phyloP scores from a whole-genome alignment of 164 flowering plant species.

The Vitis rupestris region DNA sequence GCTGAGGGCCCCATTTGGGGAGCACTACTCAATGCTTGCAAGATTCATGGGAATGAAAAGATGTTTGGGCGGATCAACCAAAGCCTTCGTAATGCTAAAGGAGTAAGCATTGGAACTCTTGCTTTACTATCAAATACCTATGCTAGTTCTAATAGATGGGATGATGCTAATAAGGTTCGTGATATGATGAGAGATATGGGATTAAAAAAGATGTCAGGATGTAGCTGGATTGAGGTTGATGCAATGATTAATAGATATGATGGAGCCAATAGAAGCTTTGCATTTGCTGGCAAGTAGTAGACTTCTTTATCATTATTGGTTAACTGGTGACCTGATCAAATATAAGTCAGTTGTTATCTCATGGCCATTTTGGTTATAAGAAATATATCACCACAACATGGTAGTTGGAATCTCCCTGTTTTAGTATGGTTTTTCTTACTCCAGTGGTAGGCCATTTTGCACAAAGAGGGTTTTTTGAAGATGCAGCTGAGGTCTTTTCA shows the following conservation, averaged over 20 bases:
- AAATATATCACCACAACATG: too few species aligned
- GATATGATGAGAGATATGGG: conserved; percentile 19
- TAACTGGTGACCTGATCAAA: too few species aligned
- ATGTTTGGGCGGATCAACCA: conserved; percentile 14
- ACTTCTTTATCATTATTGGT: not conserved
- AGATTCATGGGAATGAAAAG: conserved; percentile 25
- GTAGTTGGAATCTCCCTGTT: too few species aligned
- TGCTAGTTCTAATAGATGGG: conserved; percentile 23
- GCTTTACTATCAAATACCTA: conserved; percentile 27
- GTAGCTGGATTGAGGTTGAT: conserved; percentile 23
- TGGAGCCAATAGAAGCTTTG: not conserved
- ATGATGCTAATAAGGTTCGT: conserved; percentile 25
- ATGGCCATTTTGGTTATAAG: too few species aligned
- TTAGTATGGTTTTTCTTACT: too few species aligned
- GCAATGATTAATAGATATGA: not conserved
- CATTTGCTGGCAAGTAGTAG: not conserved
- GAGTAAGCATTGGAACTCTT: conserved; percentile 21
- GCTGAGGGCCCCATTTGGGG: conserved; percentile 28
- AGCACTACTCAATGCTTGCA: conserved; percentile 31
- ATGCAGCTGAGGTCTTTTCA: too few species aligned
- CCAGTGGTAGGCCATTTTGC: too few species aligned
- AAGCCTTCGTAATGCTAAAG: not conserved
- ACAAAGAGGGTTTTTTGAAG: too few species aligned
- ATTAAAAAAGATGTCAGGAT: conserved; percentile 24
- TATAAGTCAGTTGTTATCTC: too few species aligned